Base-by-base conservation (phyloP, 208 protist genomes). In the Crithidia bombi region DNA sequence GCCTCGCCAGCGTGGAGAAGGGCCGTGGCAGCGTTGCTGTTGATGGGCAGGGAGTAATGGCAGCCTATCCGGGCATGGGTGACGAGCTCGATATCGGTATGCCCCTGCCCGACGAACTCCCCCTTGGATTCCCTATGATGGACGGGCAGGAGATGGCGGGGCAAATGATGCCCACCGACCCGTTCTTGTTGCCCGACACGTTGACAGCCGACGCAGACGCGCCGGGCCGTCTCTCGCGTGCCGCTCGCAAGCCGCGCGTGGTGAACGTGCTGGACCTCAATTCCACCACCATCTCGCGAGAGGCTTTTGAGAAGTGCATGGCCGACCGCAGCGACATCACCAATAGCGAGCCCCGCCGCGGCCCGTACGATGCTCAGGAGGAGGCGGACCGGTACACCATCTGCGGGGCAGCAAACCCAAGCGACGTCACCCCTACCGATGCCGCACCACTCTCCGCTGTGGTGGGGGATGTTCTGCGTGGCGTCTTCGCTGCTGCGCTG, bases 21-120 rank as follows among this genome's bases (percentile, higher is more conserved):
- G 88, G 75, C 43, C 87, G 91, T 83, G 86, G 82, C 55, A 96
- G 90, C 68, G 58, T 41, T 36, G 68, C 49, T 0, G 82, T 39
- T 11, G 69, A 47, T n/a, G 73, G 39, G 15, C 35, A 66, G 33
- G 81, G 71, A 30, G 52, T 86, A 33, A 70, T n/a, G n/a, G n/a
- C n/a, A n/a, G n/a, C 81, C 21, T 86, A 89, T 70, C 79, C 83
- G 2, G 55, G 49, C 17, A 58, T 87, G 19, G 77, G 64, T 15
- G 87, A 96, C 35, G 86, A 88, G 36, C 65, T 96, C 25, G 90
- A 96, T 61, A 92, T 96, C 65, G 90, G 90, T 17, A 83, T 90
- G 10, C 82, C 88, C 5, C 75, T 92, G 14, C 90, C 87, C 0
- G 90, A 93, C n/a, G 86, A 85, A 41, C 63, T 91, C 25, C 73